These are phyloP conservation scores for Lepiota subincarnata DNA, from an alignment of 768 basidiomycete species.

Conservation along the genomic window DNA sequence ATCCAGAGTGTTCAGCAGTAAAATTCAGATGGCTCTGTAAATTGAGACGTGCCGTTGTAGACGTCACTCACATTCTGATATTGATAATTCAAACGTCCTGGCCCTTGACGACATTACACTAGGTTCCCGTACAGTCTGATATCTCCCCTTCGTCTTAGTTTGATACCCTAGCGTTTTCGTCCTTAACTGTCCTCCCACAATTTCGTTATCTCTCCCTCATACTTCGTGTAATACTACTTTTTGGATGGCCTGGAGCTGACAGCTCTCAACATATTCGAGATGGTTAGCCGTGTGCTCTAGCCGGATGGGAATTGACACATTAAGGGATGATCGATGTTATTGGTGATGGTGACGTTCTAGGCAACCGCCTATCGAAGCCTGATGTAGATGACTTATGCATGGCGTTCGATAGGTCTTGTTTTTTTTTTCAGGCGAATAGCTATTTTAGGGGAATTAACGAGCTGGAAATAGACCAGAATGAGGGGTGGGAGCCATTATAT, in stretches of 20 bases:
- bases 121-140: neutral
- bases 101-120: neutral
- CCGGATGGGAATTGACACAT: neutral
- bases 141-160: neutral
- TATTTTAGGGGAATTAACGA: too few relatives aligned
- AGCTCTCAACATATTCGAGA: conserved; percentile 11
- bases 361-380: neutral
- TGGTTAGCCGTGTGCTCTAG: neutral
- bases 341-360: neutral
- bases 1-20: neutral
- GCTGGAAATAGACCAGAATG: too few relatives aligned
- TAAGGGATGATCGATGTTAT: neutral
- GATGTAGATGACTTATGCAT: neutral
- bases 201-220: neutral
- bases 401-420: too few relatives aligned
- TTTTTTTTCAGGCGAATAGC: too few relatives aligned
- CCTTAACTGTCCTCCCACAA: neutral
- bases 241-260: conserved; percentile 11
- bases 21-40: neutral
- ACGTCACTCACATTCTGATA: neutral
- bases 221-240: neutral
- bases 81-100: neutral
- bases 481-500: too few relatives aligned
- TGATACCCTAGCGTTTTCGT: neutral
- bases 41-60: too few relatives aligned